Conservation (phyloP, 768 basidiomycete species). For the Podaxis sp. region DNA sequence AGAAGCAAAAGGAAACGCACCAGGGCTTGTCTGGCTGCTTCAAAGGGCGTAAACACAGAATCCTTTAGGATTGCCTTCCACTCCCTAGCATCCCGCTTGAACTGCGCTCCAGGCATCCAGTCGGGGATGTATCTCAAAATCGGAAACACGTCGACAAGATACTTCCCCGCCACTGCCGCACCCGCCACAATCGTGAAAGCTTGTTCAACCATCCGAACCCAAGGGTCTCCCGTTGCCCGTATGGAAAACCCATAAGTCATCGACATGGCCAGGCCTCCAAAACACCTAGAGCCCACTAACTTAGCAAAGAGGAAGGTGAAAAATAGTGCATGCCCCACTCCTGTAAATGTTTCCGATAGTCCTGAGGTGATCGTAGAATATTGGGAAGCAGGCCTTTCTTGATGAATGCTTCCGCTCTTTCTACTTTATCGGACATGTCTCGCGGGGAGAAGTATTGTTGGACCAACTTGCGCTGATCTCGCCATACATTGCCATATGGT, state of each 20-base stretch:
- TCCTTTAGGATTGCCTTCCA: neutral
- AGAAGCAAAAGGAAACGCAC: neutral
- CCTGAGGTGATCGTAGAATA: neutral
- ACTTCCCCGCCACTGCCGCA: neutral
- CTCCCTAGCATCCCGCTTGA: constrained; percentile 9
- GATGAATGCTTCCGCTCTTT: neutral
- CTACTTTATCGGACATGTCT: neutral
- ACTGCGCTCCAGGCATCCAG: constrained; percentile 10
- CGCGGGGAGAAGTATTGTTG: neutral
- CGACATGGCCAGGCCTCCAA: neutral
- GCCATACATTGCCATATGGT: constrained; percentile 6
- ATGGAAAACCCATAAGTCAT: neutral
- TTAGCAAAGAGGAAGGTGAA: neutral
- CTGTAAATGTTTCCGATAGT: neutral
- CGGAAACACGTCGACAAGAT: constrained; percentile 12
- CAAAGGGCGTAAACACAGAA: constrained; percentile 6
- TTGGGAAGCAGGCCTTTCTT: neutral
- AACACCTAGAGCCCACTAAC: neutral
- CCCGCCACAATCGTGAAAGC: neutral
- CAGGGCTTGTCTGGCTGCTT: neutral
- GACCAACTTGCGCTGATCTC: constrained; percentile 12
- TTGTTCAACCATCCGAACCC: neutral
- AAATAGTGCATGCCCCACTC: neutral
- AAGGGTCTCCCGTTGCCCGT: neutral
- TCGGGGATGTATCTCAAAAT: constrained; percentile 1